Base-by-base conservation (phyloP, 768 basidiomycete genomes). In the Calocybe gangraenosa region DNA sequence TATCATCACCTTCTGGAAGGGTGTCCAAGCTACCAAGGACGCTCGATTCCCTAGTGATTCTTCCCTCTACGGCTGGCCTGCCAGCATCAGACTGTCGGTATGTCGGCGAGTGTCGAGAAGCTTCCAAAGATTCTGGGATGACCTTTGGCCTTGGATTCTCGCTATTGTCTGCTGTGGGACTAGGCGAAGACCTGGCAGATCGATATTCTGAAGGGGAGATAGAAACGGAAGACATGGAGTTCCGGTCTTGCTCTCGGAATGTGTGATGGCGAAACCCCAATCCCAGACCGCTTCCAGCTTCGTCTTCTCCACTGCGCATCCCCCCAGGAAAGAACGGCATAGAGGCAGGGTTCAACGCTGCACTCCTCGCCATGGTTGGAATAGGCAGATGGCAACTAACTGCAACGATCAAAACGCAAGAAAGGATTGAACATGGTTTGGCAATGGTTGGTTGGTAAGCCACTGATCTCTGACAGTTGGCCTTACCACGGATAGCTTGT, bases 321-420 rank as follows among this genome's bases (percentile, higher is more conserved):
- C 71, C 75, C 44, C 84, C 84, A 50, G 88, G 88, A 63, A 88
- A 88, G 76, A 91, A 91, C 40, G 88, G 88, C 62, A 81, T 81
- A 47, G 87, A 91, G 50, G 86, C 74, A 52, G 88, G 87, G 65
- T 90, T 89, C 56, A 90, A 70, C 48, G 84, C 75, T 58, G 78
- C 82, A 57, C 81, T 86, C 75, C 79, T 81, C 51, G 84, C 81
- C 82, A 88, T 86, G 60, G 65, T 68, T 60, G 53, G 54, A 48
- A 51, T 59, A 50, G 51, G 52, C 52, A 55, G 59, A 58, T 61
- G 64, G 54, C 64, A 62, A 64, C 60, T 62, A 59, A 50, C 57
- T 54, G 56, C 59, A 66, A 63, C 66, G 63, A 70, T 64, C 66
- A 63, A 62, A 66, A 51, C 60, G 61, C 59, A 63, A 53, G 58